A percentile compares a stretch with the other conserved stretches of the same genome.
Conservation (phyloP, 2,329 filamentous ascomycete species). For the Chaetomium olivaceum region DNA sequence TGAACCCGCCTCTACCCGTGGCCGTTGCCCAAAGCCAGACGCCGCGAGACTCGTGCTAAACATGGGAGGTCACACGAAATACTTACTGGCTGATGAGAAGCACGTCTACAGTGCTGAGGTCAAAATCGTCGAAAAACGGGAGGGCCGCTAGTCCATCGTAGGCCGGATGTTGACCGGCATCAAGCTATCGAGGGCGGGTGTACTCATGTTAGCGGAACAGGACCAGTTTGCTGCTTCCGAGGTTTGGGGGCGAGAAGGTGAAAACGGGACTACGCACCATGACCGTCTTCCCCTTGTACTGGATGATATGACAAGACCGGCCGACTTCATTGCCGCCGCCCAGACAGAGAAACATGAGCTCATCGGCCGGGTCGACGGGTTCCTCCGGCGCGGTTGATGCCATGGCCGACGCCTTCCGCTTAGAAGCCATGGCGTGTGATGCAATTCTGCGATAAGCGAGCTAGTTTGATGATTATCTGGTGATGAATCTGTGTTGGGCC, state of each 20-base stretch:
- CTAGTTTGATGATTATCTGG: neutral
- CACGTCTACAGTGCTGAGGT: conserved; percentile 94
- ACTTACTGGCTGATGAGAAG: conserved; percentile 99
- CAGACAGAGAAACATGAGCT: conserved; percentile 89
- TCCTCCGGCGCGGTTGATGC: conserved; percentile 69
- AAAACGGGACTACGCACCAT: conserved; percentile 65
- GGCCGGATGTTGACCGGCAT: conserved; percentile 94
- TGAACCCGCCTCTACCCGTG: conserved; percentile 25
- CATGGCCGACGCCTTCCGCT: conserved; percentile 83
- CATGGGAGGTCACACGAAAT: conserved; percentile 26
- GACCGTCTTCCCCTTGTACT: conserved; percentile 99
- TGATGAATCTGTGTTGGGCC: neutral
- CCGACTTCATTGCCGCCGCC: conserved; percentile 97
- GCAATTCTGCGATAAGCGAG: neutral
- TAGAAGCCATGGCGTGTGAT: conserved; percentile 71
- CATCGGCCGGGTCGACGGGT: conserved; percentile 87
- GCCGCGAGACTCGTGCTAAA: conserved; percentile 23
- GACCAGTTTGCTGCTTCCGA: neutral
- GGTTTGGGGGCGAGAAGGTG: neutral
- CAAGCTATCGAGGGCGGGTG: conserved; percentile 61
- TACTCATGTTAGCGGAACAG: conserved; percentile 17
- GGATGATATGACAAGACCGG: conserved; percentile 93
- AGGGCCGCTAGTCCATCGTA: conserved; percentile 92
- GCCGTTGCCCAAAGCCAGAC: conserved; percentile 28
- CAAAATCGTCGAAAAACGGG: conserved; percentile 98